Conservation (phyloP, 352 stramenopile genomes). For the Blastocystis sp. region DNA sequence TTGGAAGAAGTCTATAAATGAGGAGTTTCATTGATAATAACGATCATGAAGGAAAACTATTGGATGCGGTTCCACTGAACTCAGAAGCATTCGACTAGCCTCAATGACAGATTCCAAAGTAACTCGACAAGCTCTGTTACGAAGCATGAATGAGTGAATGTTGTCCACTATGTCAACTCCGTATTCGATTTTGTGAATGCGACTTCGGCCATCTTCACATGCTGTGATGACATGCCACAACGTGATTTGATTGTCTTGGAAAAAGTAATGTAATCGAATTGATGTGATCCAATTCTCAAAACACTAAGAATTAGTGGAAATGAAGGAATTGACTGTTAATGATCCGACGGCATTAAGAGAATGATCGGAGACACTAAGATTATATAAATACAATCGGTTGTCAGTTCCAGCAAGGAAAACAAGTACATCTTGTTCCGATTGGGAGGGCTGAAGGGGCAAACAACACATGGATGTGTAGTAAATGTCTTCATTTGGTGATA, state of each 20-base stretch:
- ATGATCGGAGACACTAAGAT: neutral
- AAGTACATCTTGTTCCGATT: neutral
- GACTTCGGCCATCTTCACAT: constrained; percentile 21
- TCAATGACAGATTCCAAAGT: constrained; percentile 44
- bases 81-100: neutral
- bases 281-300: constrained; percentile 48
- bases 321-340: neutral
- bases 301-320: neutral
- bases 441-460: neutral
- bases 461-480: constrained; percentile 49
- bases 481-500: constrained; percentile 31
- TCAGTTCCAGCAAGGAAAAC: constrained; percentile 55
- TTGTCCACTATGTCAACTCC: neutral
- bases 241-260: neutral
- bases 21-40: neutral
- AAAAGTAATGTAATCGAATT: constrained; percentile 5
- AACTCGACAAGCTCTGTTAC: neutral
- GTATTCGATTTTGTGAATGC: constrained; percentile 4
- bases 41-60: neutral
- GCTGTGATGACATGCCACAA: constrained; percentile 9
- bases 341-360: neutral
- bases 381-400: neutral
- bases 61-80: constrained; percentile 12
- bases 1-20: neutral
- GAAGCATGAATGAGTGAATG: neutral